These are phyloP conservation scores for Yarrowia sp. DNA, from an alignment of 805 yeast genomes.

Conservation along the genomic window DNA sequence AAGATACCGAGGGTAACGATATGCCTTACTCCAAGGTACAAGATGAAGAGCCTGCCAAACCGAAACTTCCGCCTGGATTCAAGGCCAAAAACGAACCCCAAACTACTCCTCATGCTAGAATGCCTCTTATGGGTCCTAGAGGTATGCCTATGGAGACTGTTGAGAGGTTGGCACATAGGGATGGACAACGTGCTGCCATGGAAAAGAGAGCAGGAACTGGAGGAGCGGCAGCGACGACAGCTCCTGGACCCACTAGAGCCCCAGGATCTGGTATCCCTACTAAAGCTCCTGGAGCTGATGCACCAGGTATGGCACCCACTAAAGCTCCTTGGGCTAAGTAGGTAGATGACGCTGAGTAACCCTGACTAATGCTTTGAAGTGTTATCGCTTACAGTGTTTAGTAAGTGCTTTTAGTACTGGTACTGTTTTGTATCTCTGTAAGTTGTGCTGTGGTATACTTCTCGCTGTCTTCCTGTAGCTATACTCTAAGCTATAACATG, in stretches of 20 bases:
- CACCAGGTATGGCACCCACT: not conserved
- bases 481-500: too few relatives aligned
- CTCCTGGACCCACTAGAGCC: not conserved
- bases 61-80: slow-evolving; percentile 2
- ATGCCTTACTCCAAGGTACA: slow-evolving; percentile 33
- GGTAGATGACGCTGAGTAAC: too few relatives aligned
- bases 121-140: slow-evolving; percentile 1
- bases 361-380: too few relatives aligned
- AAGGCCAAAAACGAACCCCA: not conserved
- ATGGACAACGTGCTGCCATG: not conserved
- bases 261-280: not conserved
- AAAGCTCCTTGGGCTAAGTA: slow-evolving; percentile 29
- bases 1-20: slow-evolving; percentile 35
- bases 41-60: slow-evolving; percentile 23
- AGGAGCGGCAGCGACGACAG: not conserved
- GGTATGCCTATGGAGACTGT: slow-evolving; percentile 9
- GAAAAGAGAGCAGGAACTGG: not conserved
- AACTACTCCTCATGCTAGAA: not conserved
- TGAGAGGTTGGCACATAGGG: not conserved
- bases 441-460: too few relatives aligned
- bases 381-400: too few relatives aligned
- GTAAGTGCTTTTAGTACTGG: too few relatives aligned
- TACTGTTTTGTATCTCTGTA: too few relatives aligned
- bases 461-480: too few relatives aligned
- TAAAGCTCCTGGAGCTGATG: not conserved